These are phyloP conservation scores for Porcisia deanei DNA, from an alignment of 208 protist species.

Conservation along the genomic window DNA sequence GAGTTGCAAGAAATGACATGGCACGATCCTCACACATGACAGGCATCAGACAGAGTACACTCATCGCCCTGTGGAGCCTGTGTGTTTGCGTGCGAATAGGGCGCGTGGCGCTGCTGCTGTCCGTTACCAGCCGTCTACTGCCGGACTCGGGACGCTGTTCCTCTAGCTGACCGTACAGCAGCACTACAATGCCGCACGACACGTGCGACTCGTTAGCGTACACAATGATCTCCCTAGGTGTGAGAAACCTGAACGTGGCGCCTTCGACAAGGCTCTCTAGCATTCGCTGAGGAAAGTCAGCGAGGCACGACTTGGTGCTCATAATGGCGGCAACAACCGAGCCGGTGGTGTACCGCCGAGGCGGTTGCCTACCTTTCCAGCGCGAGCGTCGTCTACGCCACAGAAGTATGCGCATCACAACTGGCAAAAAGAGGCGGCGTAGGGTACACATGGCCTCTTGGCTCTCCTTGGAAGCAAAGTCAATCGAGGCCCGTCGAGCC, in stretches of 20 bases:
- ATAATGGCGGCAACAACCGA: slow-evolving; percentile 68
- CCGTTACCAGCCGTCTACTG: neutral
- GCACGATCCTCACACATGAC: slow-evolving; percentile 84
- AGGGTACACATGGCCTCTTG: slow-evolving; percentile 48
- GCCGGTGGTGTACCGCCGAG: slow-evolving; percentile 59
- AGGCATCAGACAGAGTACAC: slow-evolving; percentile 63
- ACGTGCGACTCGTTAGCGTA: slow-evolving; percentile 80
- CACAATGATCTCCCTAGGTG: slow-evolving; percentile 65
- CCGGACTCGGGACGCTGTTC: slow-evolving; percentile 34
- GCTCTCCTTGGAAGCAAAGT: slow-evolving; percentile 48
- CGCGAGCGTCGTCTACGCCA: slow-evolving; percentile 35
- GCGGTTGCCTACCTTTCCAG: slow-evolving; percentile 46
- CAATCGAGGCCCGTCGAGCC: slow-evolving; percentile 8
- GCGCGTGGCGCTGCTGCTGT: slow-evolving; percentile 16
- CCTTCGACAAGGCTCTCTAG: slow-evolving; percentile 52
- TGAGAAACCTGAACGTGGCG: slow-evolving; percentile 54
- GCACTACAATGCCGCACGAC: slow-evolving; percentile 74
- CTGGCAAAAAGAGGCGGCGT: slow-evolving; percentile 50
- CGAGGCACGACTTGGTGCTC: slow-evolving; percentile 52
- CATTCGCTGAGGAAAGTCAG: slow-evolving; percentile 64
- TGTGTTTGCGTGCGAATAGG: slow-evolving; percentile 39
- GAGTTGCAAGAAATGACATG: slow-evolving; percentile 42
- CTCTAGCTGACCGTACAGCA: slow-evolving; percentile 77
- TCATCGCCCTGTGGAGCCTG: slow-evolving; percentile 44
- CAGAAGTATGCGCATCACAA: slow-evolving; percentile 52